phyloP scores from a whole-genome alignment of 1,284 basidiomycete species.

The Coniophora puteana region DNA sequence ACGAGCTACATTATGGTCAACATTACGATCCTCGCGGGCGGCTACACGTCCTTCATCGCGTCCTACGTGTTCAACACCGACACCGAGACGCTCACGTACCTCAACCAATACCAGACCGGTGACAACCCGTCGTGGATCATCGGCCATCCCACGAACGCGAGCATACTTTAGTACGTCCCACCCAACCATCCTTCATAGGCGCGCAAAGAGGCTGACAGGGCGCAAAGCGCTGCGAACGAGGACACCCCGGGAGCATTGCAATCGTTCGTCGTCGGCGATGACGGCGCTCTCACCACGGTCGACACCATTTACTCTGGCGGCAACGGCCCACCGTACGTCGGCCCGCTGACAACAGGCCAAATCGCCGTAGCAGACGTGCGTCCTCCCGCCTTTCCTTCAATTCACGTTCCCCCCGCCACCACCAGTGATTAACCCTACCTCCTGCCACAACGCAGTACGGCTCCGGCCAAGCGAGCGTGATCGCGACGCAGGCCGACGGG shows the following conservation, averaged over 20 bases:
- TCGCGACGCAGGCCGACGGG: constrained; percentile 39
- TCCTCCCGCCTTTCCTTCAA: constrained; percentile 7
- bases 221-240: constrained; percentile 53
- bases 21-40: constrained; percentile 47
- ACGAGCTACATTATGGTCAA: too few species aligned
- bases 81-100: constrained; percentile 31
- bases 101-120: constrained; percentile 17
- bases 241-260: constrained; percentile 43
- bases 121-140: constrained; percentile 44
- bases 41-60: constrained; percentile 41
- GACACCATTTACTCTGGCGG: constrained; percentile 50
- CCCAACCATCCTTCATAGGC: neutral
- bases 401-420: neutral
- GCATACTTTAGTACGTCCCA: constrained; percentile 51
- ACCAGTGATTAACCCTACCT: neutral
- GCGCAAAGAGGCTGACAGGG: constrained; percentile 1
- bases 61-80: constrained; percentile 44
- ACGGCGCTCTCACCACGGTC: constrained; percentile 44
- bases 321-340: constrained; percentile 45
- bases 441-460: constrained; percentile 38
- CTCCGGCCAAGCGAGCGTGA: constrained; percentile 52
- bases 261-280: constrained; percentile 45
- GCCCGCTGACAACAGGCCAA: constrained; percentile 47
- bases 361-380: constrained; percentile 58
- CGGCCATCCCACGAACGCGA: constrained; percentile 37